phyloP scores from a whole-genome alignment of 805 yeast species.

The Metschnikowia cerradonensis region DNA sequence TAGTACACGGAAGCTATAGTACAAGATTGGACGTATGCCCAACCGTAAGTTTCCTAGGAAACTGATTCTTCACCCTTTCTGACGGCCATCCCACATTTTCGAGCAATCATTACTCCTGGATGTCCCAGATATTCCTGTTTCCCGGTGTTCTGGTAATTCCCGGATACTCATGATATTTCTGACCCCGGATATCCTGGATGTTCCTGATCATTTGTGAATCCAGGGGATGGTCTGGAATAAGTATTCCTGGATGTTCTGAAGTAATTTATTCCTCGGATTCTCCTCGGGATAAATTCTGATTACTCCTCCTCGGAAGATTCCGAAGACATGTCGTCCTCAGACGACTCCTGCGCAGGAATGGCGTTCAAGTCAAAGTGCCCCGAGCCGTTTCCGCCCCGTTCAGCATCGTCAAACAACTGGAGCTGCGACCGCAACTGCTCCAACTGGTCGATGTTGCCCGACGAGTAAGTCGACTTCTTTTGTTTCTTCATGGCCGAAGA shows the following conservation, averaged over 20 bases:
- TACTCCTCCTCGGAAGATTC: slow-evolving; percentile 75
- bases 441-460: slow-evolving; percentile 46
- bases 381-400: slow-evolving; percentile 19
- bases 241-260: too few species aligned
- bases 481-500: slow-evolving; percentile 42
- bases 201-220: too few species aligned
- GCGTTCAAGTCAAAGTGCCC: slow-evolving; percentile 30
- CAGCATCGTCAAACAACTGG: slow-evolving; percentile 40
- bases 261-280: too few species aligned
- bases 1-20: slow-evolving; percentile 15
- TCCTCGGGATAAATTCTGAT: too few species aligned
- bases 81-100: too few species aligned
- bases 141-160: too few species aligned
- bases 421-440: slow-evolving; percentile 58
- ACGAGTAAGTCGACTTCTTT: slow-evolving; percentile 31
- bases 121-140: too few species aligned
- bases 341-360: slow-evolving; percentile 38
- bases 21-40: slow-evolving; percentile 1
- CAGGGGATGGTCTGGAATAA: too few species aligned
- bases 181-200: too few species aligned
- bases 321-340: slow-evolving; percentile 49
- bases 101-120: too few species aligned
- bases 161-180: too few species aligned
- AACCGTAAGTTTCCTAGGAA: not conserved
- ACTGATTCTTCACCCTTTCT: not conserved